Conservation (phyloP, 345 rosid genomes). For the Moringa oleifera region DNA sequence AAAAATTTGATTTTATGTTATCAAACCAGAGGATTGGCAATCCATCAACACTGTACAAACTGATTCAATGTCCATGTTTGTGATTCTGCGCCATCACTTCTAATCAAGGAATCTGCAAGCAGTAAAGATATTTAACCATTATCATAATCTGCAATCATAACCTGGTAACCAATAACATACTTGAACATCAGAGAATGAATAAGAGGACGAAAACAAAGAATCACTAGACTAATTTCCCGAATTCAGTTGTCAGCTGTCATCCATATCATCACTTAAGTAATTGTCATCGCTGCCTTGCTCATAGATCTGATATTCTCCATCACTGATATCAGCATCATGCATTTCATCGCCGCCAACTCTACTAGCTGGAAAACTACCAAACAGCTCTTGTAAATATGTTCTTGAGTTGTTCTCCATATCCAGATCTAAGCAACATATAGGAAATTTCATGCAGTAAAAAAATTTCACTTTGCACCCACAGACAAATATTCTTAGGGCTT, state of each 20-base stretch:
- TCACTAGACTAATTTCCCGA: too few relatives aligned
- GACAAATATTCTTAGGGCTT: too few relatives aligned
- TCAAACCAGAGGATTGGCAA: too few relatives aligned
- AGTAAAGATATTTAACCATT: too few relatives aligned
- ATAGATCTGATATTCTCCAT: constrained; percentile 75
- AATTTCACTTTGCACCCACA: too few relatives aligned
- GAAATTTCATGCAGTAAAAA: constrained; percentile 30
- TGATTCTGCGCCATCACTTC: too few relatives aligned
- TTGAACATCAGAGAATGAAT: background rate
- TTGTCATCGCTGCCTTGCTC: constrained; percentile 70
- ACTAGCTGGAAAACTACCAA: constrained; percentile 65
- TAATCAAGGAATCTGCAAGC: too few relatives aligned
- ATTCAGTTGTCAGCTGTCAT: constrained; percentile 6
- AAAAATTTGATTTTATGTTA: too few relatives aligned
- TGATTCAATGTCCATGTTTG: too few relatives aligned
- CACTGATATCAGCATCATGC: constrained; percentile 46
- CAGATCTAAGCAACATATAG: constrained; percentile 39
- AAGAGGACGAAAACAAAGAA: background rate
- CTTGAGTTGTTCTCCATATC: constrained; percentile 70
- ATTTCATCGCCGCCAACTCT: constrained; percentile 32
- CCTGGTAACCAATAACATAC: background rate
- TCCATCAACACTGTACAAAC: too few relatives aligned
- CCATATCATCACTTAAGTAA: constrained; percentile 28
- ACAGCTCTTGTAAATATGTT: constrained; percentile 79
- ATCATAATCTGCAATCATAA: too few relatives aligned